phyloP scores from a whole-genome alignment of 2,329 filamentous ascomycete genomes.

The Colletotrichum sp. region DNA sequence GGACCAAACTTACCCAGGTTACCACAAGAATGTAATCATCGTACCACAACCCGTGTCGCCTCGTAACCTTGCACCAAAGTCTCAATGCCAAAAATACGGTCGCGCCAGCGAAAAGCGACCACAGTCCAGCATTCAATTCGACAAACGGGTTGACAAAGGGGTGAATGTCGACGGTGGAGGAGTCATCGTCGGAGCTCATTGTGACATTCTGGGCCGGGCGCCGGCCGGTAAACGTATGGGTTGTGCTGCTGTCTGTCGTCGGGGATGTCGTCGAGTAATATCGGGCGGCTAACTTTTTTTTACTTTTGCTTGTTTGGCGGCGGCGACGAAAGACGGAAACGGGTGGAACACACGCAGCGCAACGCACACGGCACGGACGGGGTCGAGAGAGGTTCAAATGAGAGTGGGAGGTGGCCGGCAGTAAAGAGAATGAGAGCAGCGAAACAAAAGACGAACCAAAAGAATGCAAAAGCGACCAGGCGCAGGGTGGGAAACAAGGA shows the following conservation, averaged over 20 bases:
- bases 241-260: background rate
- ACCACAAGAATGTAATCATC: constrained; percentile 42
- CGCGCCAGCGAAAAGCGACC: constrained; percentile 36
- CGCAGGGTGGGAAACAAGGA: background rate
- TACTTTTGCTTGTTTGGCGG: background rate
- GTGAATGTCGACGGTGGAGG: constrained; percentile 24
- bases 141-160: constrained; percentile 30
- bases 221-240: background rate
- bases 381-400: background rate
- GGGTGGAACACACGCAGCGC: background rate
- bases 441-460: constrained; percentile 20
- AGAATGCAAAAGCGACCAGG: constrained; percentile 9
- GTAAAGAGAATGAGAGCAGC: background rate
- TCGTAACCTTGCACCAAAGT: constrained; percentile 39
- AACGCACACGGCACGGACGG: background rate
- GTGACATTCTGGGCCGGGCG: constrained; percentile 15
- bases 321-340: background rate
- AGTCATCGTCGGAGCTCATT: constrained; percentile 24
- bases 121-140: constrained; percentile 37
- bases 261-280: background rate
- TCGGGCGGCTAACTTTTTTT: background rate
- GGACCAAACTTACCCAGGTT: constrained; percentile 39
- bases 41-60: constrained; percentile 42
- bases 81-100: constrained; percentile 34
- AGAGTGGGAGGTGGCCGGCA: background rate